Percentiles rank a stretch among this genome's conserved stretches.
phyloP scores from a whole-genome alignment of 2,329 filamentous ascomycete genomes.

The Penicillium vulpinum region DNA sequence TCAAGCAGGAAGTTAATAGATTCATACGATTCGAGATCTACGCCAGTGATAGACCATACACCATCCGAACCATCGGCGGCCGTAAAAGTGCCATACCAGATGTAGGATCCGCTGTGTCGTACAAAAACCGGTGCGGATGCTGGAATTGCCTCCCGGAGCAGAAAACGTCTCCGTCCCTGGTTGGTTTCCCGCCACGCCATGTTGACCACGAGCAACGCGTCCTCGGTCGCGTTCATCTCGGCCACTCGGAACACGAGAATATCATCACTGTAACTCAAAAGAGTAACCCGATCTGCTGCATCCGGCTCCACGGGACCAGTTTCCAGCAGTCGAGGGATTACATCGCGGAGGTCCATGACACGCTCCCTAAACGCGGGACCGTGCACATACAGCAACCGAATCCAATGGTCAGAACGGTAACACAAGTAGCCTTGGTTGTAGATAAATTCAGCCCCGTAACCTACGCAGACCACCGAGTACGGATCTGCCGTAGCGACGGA shows the following conservation, averaged over 20 bases:
- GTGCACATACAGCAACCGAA: conserved; percentile 63
- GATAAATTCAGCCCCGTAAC: conserved; percentile 60
- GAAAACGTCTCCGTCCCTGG: conserved; percentile 35
- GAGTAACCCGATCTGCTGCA: conserved; percentile 49
- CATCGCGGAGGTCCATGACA: conserved; percentile 56
- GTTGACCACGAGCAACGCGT: conserved; percentile 58
- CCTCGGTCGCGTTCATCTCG: conserved; percentile 41
- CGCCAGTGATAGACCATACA: conserved; percentile 63
- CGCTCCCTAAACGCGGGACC: conserved; percentile 51
- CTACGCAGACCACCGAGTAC: conserved; percentile 61
- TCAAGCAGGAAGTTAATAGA: conserved; percentile 36
- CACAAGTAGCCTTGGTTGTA: conserved; percentile 66
- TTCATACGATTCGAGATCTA: conserved; percentile 46
- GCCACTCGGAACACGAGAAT: conserved; percentile 61
- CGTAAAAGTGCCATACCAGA: conserved; percentile 68
- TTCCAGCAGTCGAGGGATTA: conserved; percentile 40
- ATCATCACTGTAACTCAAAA: conserved; percentile 59
- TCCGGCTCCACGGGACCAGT: conserved; percentile 24
- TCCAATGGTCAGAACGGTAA: conserved; percentile 55
- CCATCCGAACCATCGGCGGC: conserved; percentile 54
- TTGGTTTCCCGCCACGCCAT: conserved; percentile 27
- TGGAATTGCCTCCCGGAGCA: conserved; percentile 46
- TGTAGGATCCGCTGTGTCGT: conserved; percentile 60
- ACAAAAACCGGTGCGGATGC: conserved; percentile 64
- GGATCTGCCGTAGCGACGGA: conserved; percentile 64